Percentiles rank a stretch among this genome's conserved stretches.
These are phyloP conservation scores for Collybia sp. DNA, from an alignment of 768 basidiomycete genomes.

Conservation along the genomic window DNA sequence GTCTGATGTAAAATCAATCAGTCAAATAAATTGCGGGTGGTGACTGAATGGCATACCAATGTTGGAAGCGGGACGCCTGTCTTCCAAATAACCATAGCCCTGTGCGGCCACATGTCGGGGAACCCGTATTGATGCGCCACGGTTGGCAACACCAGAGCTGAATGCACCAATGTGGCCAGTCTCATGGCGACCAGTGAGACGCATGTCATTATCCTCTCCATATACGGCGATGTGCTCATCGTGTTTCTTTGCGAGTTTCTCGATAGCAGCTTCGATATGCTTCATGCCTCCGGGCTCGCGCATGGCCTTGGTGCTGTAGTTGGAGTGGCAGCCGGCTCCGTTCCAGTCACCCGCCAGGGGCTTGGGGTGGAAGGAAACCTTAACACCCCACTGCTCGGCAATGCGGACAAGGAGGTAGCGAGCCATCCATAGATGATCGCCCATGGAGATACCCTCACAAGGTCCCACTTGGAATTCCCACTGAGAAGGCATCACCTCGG, in stretches of 20 bases:
- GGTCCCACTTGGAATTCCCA: slow-evolving; percentile 99
- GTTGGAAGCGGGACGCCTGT: slow-evolving; percentile 97
- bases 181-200: slow-evolving; percentile 96
- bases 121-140: slow-evolving; percentile 95
- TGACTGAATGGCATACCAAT: slow-evolving; percentile 60
- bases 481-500: slow-evolving; percentile 99
- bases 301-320: slow-evolving; percentile 94
- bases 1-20: slow-evolving; percentile 39
- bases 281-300: slow-evolving; percentile 94
- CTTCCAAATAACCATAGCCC: slow-evolving; percentile 95
- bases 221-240: slow-evolving; percentile 96
- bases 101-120: slow-evolving; percentile 90
- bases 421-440: slow-evolving; percentile 99
- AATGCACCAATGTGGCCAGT: slow-evolving; percentile 91
- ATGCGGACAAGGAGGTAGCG: slow-evolving; percentile 94
- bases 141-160: slow-evolving; percentile 94
- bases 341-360: slow-evolving; percentile 98
- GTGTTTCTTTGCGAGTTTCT: slow-evolving; percentile 88
- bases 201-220: slow-evolving; percentile 95
- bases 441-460: slow-evolving; percentile 96
- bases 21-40: slow-evolving; percentile 2
- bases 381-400: slow-evolving; percentile 96
- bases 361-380: slow-evolving; percentile 99
- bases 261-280: slow-evolving; percentile 86
- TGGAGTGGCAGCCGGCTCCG: slow-evolving; percentile 98